These are phyloP conservation scores for Spencermartinsiella europaea DNA, from an alignment of 805 yeast genomes.

Conservation along the genomic window DNA sequence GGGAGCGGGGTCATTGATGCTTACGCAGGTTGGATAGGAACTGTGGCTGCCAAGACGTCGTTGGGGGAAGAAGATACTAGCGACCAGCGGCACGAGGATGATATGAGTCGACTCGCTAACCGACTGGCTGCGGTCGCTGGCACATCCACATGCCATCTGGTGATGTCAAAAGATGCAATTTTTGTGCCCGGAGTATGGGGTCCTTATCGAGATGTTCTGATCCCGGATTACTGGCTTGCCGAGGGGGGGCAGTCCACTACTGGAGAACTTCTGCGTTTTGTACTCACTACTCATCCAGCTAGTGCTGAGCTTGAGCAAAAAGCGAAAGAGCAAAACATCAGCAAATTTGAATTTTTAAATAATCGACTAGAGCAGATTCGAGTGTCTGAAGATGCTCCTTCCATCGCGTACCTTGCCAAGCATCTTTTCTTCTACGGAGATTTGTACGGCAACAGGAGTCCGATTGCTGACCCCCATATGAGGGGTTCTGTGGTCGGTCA, in stretches of 20 bases:
- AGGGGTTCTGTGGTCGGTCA: slow-evolving; percentile 88
- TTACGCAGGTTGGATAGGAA: slow-evolving; percentile 98
- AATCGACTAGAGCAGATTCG: slow-evolving; percentile 63
- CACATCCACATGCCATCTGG: slow-evolving; percentile 94
- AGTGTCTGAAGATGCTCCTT: slow-evolving; percentile 50
- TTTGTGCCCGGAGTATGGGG: slow-evolving; percentile 99
- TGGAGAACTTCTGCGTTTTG: slow-evolving; percentile 88
- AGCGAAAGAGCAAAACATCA: slow-evolving; percentile 56
- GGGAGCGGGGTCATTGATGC: slow-evolving; percentile 98
- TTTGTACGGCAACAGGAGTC: slow-evolving; percentile 93
- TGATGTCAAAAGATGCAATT: slow-evolving; percentile 74
- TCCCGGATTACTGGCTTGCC: slow-evolving; percentile 89
- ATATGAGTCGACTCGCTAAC: slow-evolving; percentile 55
- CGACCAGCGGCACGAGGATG: slow-evolving; percentile 29
- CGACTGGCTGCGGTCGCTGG: slow-evolving; percentile 98
- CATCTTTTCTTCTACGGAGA: slow-evolving; percentile 93
- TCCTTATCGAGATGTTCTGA: slow-evolving; percentile 89
- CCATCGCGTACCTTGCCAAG: slow-evolving; percentile 76
- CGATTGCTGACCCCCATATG: slow-evolving; percentile 95
- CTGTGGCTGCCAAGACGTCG: slow-evolving; percentile 87
- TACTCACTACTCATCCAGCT: slow-evolving; percentile 85
- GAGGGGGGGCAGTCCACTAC: slow-evolving; percentile 99
- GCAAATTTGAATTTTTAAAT: slow-evolving; percentile 81
- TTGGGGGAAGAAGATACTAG: slow-evolving; percentile 29
- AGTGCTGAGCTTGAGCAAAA: slow-evolving; percentile 60